phyloP scores from a whole-genome alignment of 495 filamentous ascomycete species.

The Achaetomiella virescens region DNA sequence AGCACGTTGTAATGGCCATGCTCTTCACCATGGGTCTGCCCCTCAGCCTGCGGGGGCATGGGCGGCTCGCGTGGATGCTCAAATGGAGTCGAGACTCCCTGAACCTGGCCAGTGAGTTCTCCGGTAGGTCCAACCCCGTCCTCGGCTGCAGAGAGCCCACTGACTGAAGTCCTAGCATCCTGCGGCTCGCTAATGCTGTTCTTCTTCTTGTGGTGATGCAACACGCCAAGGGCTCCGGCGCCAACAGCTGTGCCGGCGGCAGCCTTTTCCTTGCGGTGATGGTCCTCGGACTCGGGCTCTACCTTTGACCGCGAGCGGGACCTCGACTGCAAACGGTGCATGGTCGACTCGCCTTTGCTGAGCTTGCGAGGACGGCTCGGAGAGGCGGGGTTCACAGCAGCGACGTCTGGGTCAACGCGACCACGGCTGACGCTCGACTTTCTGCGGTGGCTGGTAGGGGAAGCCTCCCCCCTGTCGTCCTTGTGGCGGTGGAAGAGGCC shows the following conservation, averaged over 20 bases:
- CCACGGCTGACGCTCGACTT: neutral
- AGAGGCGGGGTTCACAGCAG: neutral
- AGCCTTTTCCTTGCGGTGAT: constrained; percentile 22
- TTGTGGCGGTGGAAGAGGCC: constrained; percentile 31
- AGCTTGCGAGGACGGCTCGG: constrained; percentile 7
- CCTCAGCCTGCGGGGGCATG: neutral
- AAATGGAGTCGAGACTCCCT: constrained; percentile 8
- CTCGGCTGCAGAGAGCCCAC: neutral
- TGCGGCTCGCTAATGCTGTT: constrained; percentile 8
- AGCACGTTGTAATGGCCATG: neutral
- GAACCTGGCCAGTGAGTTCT: neutral
- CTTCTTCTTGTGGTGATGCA: constrained; percentile 16
- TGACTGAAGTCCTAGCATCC: neutral
- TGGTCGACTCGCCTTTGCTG: constrained; percentile 1
- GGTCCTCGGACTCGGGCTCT: neutral
- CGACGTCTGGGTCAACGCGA: neutral
- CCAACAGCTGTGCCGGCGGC: constrained; percentile 26
- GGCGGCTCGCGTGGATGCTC: constrained; percentile 24
- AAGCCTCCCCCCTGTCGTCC: constrained; percentile 13
- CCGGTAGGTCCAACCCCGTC: neutral
- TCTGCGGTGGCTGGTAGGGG: constrained; percentile 8
- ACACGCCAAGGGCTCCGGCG: constrained; percentile 14
- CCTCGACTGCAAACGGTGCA: neutral
- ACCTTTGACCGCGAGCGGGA: neutral
- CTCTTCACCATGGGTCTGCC: neutral